phyloP scores from a whole-genome alignment of 768 basidiomycete species.

The Guyanaporus albipodus region DNA sequence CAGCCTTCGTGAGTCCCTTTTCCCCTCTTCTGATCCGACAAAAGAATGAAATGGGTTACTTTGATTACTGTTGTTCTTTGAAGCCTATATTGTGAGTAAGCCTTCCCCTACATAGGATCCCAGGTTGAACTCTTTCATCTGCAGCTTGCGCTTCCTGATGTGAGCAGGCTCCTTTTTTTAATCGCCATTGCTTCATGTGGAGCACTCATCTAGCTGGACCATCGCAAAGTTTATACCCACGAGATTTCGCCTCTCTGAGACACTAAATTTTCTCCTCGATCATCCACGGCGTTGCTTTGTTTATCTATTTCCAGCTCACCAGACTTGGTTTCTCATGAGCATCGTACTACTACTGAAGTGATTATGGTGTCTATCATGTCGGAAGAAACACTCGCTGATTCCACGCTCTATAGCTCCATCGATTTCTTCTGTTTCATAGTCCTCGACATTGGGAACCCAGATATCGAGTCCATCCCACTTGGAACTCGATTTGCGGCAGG shows the following conservation, averaged over 20 bases:
- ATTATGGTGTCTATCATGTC: neutral
- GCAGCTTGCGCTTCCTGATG: constrained; percentile 80
- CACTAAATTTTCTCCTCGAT: constrained; percentile 87
- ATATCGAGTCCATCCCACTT: constrained; percentile 62
- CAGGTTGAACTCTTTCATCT: neutral
- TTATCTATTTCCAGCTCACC: constrained; percentile 88
- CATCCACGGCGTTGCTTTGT: constrained; percentile 92
- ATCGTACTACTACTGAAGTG: constrained; percentile 70
- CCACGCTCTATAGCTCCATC: constrained; percentile 45
- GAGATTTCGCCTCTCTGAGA: constrained; percentile 64
- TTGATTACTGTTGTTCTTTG: neutral
- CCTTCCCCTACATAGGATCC: neutral
- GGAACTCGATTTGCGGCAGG: constrained; percentile 71
- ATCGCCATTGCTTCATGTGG: neutral
- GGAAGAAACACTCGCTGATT: neutral
- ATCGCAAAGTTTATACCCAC: constrained; percentile 57
- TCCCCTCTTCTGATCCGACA: neutral
- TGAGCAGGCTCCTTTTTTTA: constrained; percentile 38
- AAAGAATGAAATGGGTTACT: neutral
- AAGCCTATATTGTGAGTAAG: constrained; percentile 81
- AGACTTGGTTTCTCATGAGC: constrained; percentile 85
- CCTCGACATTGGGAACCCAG: constrained; percentile 77
- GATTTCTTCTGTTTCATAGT: constrained; percentile 93
- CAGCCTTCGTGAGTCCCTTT: constrained; percentile 74
- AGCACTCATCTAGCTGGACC: constrained; percentile 56